A percentile compares a stretch with the other conserved stretches of the same genome.
These are phyloP conservation scores for Diutina scorzettiae DNA, from an alignment of 1,139 yeast genomes.

Conservation along the genomic window DNA sequence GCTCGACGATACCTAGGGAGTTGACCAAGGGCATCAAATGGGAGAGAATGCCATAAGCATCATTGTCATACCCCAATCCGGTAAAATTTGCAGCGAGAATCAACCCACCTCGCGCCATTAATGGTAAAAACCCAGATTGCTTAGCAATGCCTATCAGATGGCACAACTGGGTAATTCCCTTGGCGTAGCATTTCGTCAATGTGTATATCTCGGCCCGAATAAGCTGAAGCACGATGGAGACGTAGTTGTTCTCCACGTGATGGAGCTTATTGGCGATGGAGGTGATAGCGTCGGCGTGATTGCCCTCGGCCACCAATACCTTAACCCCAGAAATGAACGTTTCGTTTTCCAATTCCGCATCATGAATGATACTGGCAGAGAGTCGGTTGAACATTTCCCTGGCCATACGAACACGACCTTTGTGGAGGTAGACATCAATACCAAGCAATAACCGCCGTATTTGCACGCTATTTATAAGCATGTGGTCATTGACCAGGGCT, in stretches of 20 bases:
- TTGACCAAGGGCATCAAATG: not conserved
- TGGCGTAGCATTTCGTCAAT: constrained; percentile 23
- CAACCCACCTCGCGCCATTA: constrained; percentile 29
- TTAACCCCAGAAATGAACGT: not conserved
- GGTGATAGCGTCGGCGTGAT: constrained; percentile 22
- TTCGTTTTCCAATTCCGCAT: not conserved
- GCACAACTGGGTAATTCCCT: constrained; percentile 31
- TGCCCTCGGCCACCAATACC: constrained; percentile 11
- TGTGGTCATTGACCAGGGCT: not conserved
- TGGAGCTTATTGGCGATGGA: constrained; percentile 1
- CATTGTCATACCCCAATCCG: constrained; percentile 21
- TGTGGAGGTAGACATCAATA: not conserved
- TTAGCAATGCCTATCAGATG: constrained; percentile 33
- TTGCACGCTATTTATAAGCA: not conserved
- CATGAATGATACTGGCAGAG: not conserved
- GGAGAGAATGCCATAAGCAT: constrained; percentile 12
- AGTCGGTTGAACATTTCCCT: not conserved
- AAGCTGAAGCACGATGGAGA: constrained; percentile 31
- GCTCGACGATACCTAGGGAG: not conserved
- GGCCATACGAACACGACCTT: not conserved
- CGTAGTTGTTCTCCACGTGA: constrained; percentile 18
- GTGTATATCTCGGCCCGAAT: constrained; percentile 31
- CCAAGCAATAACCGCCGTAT: not conserved
- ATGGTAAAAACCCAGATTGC: constrained; percentile 24
- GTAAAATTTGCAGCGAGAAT: constrained; percentile 27